Percentiles rank a stretch among this genome's conserved stretches.
Conservation (phyloP, 2,329 filamentous ascomycete genomes). For the Penicillium sp. region DNA sequence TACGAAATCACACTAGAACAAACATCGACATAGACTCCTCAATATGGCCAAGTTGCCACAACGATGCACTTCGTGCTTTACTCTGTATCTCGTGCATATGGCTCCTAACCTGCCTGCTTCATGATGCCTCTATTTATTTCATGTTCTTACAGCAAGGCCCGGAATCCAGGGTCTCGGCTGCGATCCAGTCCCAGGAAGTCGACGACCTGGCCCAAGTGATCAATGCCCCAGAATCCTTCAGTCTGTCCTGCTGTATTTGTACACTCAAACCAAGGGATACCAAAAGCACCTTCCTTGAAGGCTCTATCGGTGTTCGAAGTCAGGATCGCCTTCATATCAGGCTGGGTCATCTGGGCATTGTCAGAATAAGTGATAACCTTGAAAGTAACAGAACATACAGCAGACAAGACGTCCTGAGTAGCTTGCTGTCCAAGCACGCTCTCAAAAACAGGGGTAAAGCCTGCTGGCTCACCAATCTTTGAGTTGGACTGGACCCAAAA, state of each 20-base stretch:
- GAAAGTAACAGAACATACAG: conserved; percentile 32
- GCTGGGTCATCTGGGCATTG: conserved; percentile 10
- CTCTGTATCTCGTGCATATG: not conserved
- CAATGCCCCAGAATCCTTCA: conserved; percentile 62
- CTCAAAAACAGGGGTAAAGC: conserved; percentile 47
- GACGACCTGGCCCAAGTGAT: conserved; percentile 59
- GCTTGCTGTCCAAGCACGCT: conserved; percentile 48
- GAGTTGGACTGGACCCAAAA: conserved; percentile 54
- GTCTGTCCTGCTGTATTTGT: conserved; percentile 56
- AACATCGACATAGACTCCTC: not conserved
- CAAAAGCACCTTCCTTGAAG: conserved; percentile 59
- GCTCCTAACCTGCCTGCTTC: not conserved
- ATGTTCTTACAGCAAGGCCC: conserved; percentile 15
- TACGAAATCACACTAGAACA: too few species aligned
- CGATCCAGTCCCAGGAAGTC: conserved; percentile 56
- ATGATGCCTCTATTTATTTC: not conserved
- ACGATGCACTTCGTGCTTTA: not conserved
- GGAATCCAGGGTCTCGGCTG: conserved; percentile 31
- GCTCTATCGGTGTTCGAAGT: conserved; percentile 54
- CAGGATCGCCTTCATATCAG: conserved; percentile 51
- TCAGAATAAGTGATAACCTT: not conserved
- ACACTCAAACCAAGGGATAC: conserved; percentile 61
- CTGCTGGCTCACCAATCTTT: conserved; percentile 48
- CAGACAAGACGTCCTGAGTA: conserved; percentile 45
- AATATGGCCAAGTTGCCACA: not conserved